Evolutionary conservation across 2,329 filamentous ascomycete genomes (phyloP).

Genomic region (Epichloe typhina): DNA sequence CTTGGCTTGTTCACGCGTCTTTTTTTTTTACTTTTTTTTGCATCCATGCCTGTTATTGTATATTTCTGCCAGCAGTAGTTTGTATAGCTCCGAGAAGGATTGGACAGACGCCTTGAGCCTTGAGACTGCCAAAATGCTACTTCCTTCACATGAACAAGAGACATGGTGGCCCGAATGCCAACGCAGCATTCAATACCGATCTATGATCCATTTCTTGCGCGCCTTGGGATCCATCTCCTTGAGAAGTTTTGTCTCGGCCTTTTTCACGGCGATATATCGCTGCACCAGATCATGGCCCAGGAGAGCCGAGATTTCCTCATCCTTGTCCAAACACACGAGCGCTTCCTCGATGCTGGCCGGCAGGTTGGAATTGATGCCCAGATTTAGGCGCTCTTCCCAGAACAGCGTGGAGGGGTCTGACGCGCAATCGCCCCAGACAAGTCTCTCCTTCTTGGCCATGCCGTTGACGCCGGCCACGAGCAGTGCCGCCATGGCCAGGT

Average conservation of each 20-base stretch:
- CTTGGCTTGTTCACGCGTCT: too few relatives aligned
- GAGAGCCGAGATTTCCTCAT: conserved; percentile 30
- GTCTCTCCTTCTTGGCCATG: conserved; percentile 16
- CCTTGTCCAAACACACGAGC: conserved; percentile 33
- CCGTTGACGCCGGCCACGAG: conserved; percentile 19
- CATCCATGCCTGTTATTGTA: neutral
- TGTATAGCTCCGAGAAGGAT: too few relatives aligned
- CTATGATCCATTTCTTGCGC: conserved; percentile 47
- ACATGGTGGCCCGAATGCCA: neutral
- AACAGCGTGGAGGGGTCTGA: conserved; percentile 40
- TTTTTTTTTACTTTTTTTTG: too few relatives aligned
- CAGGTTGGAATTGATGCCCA: conserved; percentile 41
- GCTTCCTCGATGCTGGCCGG: conserved; percentile 43
- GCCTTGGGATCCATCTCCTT: conserved; percentile 31
- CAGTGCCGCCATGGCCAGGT: conserved; percentile 38
- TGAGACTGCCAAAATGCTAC: too few relatives aligned
- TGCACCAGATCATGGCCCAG: conserved; percentile 38
- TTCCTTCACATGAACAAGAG: too few relatives aligned
- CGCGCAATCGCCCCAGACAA: conserved; percentile 40
- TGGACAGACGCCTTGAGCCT: too few relatives aligned
- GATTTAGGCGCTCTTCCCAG: conserved; percentile 30
- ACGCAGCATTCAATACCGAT: conserved; percentile 36
- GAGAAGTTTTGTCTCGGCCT: conserved; percentile 34
- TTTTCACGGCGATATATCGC: conserved; percentile 46
- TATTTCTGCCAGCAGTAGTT: neutral